phyloP scores from a whole-genome alignment of 83 land plant genomes.

The Larix sibirica region DNA sequence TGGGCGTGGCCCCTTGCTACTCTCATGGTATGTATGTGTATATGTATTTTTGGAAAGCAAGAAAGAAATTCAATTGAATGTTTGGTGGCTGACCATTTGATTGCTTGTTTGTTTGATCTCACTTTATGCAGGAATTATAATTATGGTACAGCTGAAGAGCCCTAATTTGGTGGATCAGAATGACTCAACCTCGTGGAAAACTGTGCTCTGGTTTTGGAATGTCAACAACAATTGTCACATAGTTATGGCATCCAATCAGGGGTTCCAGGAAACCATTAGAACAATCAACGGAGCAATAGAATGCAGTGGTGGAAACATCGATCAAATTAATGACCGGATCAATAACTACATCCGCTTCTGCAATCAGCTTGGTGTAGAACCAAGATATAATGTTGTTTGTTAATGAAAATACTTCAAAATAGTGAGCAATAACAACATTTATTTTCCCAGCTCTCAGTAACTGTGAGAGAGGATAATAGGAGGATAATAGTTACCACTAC shows the following conservation, averaged over 20 bases:
- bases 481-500: too few relatives aligned
- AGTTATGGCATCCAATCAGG: conserved; percentile 11
- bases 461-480: too few relatives aligned
- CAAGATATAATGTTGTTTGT: conserved; percentile 37
- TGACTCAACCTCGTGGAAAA: conserved; percentile 10
- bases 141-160: conserved; percentile 27
- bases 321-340: conserved; percentile 21
- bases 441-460: too few relatives aligned
- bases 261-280: conserved; percentile 36
- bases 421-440: too few relatives aligned
- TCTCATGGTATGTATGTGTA: too few relatives aligned
- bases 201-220: conserved; percentile 17
- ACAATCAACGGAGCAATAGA: conserved; percentile 36
- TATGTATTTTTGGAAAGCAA: too few relatives aligned
- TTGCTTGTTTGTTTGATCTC: too few relatives aligned
- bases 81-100: too few relatives aligned
- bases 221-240: conserved; percentile 14
- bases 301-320: conserved; percentile 30
- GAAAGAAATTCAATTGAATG: too few relatives aligned
- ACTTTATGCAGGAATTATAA: conserved; percentile 37
- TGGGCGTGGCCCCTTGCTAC: too few relatives aligned
- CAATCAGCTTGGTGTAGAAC: conserved; percentile 32
- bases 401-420: not conserved
- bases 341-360: conserved; percentile 32
- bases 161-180: conserved; percentile 38